phyloP scores from a whole-genome alignment of 257 asterid species.

The Petrea volubilis region DNA sequence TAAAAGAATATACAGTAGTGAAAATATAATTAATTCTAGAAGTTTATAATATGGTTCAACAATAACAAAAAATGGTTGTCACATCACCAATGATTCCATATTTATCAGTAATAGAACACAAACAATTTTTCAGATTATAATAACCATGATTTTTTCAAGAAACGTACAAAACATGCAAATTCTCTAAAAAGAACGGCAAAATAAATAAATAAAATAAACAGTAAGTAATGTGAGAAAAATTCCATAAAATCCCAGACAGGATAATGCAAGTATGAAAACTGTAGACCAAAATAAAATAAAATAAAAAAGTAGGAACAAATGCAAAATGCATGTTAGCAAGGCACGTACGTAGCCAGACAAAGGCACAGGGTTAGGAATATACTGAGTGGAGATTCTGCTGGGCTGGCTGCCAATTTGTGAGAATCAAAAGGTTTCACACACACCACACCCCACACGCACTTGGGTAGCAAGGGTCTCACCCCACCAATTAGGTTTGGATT shows the following conservation, averaged over 20 bases:
- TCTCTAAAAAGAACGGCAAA: neutral
- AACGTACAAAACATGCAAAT: neutral
- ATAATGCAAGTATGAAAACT: conserved; percentile 10
- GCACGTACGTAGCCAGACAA: conserved; percentile 30
- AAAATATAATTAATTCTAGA: too few relatives aligned
- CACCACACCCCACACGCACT: neutral
- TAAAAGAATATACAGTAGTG: too few relatives aligned
- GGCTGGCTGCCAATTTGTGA: conserved; percentile 33
- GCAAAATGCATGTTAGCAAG: conserved; percentile 24
- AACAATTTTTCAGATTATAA: neutral
- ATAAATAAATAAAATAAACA: neutral
- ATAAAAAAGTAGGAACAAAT: conserved; percentile 33
- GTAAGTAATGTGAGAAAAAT: neutral
- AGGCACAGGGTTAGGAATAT: conserved; percentile 31
- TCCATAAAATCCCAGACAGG: conserved; percentile 20
- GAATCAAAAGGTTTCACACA: conserved; percentile 16
- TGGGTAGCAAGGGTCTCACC: too few relatives aligned
- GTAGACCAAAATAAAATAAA: neutral
- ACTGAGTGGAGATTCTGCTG: conserved; percentile 26
- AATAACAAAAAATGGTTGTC: neutral
- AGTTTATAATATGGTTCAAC: too few relatives aligned
- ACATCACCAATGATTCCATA: conserved; percentile 17
- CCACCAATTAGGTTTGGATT: neutral
- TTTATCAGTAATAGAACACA: neutral
- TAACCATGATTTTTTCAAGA: neutral